These are phyloP conservation scores for Hymenoscyphus occultus DNA, from an alignment of 2,329 filamentous ascomycete species.

Conservation along the genomic window DNA sequence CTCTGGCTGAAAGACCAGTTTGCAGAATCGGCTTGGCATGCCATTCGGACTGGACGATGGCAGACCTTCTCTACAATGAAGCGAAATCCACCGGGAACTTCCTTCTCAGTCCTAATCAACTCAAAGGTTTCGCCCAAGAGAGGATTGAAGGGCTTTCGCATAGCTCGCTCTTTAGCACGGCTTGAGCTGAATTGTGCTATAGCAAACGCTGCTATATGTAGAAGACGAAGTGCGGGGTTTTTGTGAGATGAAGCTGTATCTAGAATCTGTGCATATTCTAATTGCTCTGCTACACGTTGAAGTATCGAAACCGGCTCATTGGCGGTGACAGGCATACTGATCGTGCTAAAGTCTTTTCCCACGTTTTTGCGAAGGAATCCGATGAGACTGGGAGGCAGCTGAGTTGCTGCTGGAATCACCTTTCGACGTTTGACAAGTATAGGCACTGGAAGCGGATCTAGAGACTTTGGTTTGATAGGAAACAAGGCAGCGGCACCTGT, in stretches of 20 bases:
- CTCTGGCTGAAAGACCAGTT: constrained; percentile 86
- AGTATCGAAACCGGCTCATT: constrained; percentile 90
- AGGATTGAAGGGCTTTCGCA: constrained; percentile 96
- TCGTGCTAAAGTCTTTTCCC: constrained; percentile 93
- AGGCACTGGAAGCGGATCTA: constrained; percentile 73
- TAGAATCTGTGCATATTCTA: constrained; percentile 86
- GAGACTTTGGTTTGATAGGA: constrained; percentile 70
- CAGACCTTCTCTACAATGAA: constrained; percentile 94
- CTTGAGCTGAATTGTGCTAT: constrained; percentile 79
- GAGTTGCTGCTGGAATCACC: constrained; percentile 69
- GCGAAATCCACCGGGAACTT: constrained; percentile 70
- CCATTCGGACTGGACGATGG: constrained; percentile 87
- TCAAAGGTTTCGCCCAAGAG: constrained; percentile 96
- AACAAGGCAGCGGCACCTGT: constrained; percentile 68
- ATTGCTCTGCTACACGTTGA: constrained; percentile 82
- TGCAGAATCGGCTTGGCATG: constrained; percentile 85
- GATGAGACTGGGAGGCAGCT: constrained; percentile 84
- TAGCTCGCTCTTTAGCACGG: constrained; percentile 83
- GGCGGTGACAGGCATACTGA: constrained; percentile 94
- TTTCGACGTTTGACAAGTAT: constrained; percentile 62
- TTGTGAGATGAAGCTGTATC: constrained; percentile 67
- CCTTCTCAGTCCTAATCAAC: constrained; percentile 78
- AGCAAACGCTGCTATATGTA: constrained; percentile 87
- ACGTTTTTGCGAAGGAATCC: constrained; percentile 96
- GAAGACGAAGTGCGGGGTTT: constrained; percentile 64